Evolutionary conservation across 2,329 filamentous ascomycete species (phyloP).

Genomic region (Claviceps sp.): DNA sequence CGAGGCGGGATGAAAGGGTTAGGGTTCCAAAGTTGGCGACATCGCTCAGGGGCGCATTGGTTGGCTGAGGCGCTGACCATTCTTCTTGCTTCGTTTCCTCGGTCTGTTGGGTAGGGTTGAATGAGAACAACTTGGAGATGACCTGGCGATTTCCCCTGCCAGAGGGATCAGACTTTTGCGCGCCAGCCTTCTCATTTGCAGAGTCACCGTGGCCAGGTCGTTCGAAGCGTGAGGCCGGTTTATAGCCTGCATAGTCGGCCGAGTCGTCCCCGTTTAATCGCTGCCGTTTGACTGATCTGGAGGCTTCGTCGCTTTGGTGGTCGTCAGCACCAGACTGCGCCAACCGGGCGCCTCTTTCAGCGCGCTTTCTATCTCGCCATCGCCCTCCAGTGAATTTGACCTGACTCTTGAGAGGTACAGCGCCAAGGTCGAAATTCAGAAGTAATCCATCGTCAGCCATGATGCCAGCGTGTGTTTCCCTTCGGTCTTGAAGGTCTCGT

Average conservation of each 20-base stretch:
- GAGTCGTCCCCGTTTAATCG: conserved; percentile 19
- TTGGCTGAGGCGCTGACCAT: conserved; percentile 53
- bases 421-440: conserved; percentile 74
- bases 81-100: conserved; percentile 37
- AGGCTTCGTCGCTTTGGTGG: conserved; percentile 15
- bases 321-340: conserved; percentile 12
- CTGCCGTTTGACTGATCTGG: conserved; percentile 32
- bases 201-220: conserved; percentile 6
- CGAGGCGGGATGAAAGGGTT: conserved; percentile 67
- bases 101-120: conserved; percentile 65
- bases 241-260: conserved; percentile 2
- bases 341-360: conserved; percentile 27
- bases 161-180: conserved; percentile 9
- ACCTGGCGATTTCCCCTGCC: conserved; percentile 37
- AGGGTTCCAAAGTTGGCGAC: conserved; percentile 80
- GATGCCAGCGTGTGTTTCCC: not conserved
- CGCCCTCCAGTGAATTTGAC: conserved; percentile 73
- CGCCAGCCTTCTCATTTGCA: conserved; percentile 6
- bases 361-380: conserved; percentile 79
- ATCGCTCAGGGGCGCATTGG: conserved; percentile 78
- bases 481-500: not conserved
- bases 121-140: conserved; percentile 84
- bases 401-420: conserved; percentile 47
- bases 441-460: conserved; percentile 97
- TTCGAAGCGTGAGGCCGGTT: not conserved